phyloP scores from a whole-genome alignment of 2,329 filamentous ascomycete species.

The Fusarium beomiforme region DNA sequence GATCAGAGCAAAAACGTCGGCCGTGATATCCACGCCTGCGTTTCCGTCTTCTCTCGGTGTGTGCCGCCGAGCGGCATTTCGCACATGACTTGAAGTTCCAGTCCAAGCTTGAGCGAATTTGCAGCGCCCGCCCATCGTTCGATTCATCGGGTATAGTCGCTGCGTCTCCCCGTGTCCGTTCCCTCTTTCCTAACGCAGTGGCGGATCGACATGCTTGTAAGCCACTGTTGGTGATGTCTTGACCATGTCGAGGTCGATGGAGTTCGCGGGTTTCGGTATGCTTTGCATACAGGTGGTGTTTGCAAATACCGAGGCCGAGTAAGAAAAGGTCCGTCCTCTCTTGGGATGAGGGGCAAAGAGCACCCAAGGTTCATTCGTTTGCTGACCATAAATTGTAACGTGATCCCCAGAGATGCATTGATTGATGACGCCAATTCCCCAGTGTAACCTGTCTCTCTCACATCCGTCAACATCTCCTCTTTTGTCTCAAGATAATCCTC shows the following conservation, averaged over 20 bases:
- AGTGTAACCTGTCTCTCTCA: slow-evolving; percentile 18
- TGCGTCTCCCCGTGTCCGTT: not conserved
- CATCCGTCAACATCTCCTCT: slow-evolving; percentile 8
- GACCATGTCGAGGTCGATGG: not conserved
- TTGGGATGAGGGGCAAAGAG: slow-evolving; percentile 25
- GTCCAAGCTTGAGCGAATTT: not conserved
- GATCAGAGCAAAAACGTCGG: slow-evolving; percentile 19
- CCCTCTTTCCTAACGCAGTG: slow-evolving; percentile 8
- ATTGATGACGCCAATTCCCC: slow-evolving; percentile 24
- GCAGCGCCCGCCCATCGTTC: slow-evolving; percentile 18
- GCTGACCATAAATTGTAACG: slow-evolving; percentile 40
- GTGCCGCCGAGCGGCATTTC: slow-evolving; percentile 29
- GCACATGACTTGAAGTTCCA: slow-evolving; percentile 10
- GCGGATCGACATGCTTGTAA: slow-evolving; percentile 15
- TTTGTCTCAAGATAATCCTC: not conserved
- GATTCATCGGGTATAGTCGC: slow-evolving; percentile 28
- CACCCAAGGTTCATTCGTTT: slow-evolving; percentile 1
- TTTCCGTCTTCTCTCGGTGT: slow-evolving; percentile 16
- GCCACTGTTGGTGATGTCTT: not conserved
- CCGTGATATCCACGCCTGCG: not conserved
- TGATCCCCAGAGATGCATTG: slow-evolving; percentile 28
- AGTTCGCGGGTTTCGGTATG: slow-evolving; percentile 10
- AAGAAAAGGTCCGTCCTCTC: not conserved
- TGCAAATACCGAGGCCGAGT: slow-evolving; percentile 24
- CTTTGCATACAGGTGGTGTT: slow-evolving; percentile 4